Evolutionary conservation across 106 monocot species (phyloP).

Genomic region (Dendrobium nobile): DNA sequence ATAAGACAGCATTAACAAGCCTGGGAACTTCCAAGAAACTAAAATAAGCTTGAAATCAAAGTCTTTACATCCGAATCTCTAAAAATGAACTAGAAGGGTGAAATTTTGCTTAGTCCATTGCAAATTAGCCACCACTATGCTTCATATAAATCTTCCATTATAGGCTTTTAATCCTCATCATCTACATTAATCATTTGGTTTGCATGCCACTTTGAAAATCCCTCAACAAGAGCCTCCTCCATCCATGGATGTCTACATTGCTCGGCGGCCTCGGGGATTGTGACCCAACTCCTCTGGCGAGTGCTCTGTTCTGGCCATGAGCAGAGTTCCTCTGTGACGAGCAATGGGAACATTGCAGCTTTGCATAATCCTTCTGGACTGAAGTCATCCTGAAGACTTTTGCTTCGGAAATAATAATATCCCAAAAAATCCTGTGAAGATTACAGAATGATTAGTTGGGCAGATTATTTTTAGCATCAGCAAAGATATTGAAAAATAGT

Average conservation of each 20-base stretch:
- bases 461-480: neutral
- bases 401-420: slow-evolving; percentile 72
- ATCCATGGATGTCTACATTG: slow-evolving; percentile 56
- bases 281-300: slow-evolving; percentile 48
- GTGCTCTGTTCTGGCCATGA: slow-evolving; percentile 77
- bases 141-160: neutral
- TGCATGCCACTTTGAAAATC: neutral
- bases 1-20: neutral
- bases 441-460: neutral
- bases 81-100: neutral
- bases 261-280: slow-evolving; percentile 40
- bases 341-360: slow-evolving; percentile 68
- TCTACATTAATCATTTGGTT: too few relatives aligned
- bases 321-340: slow-evolving; percentile 54
- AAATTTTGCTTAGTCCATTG: neutral
- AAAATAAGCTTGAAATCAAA: neutral
- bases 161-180: neutral
- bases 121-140: neutral
- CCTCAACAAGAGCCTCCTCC: slow-evolving; percentile 32
- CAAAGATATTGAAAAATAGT: too few relatives aligned
- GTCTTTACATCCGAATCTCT: neutral
- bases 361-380: slow-evolving; percentile 75
- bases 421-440: slow-evolving; percentile 52
- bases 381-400: slow-evolving; percentile 71
- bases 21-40: neutral